Base-by-base conservation (phyloP, 805 yeast genomes). In the Saturnispora hagleri region DNA sequence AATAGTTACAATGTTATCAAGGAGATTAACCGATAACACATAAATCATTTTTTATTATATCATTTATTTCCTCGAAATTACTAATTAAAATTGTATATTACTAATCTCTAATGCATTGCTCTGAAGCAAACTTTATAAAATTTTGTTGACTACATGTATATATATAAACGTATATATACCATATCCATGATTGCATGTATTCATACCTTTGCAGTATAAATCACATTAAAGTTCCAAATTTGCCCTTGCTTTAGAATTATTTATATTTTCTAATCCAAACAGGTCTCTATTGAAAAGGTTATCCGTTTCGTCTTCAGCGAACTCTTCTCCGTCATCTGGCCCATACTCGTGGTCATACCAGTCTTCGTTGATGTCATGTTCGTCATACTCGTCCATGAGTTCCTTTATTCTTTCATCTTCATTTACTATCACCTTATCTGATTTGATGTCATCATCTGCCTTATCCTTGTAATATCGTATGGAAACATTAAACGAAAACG, bases 161-260 rank as follows among this genome's bases (percentile, higher is more conserved):
- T 35, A 5, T 20, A 20, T 20, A 20, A 20, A 20, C 20, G 20
- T 18, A 18, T 38, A 38, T 38, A 12, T 38, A 38, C 9, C 42
- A 38, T 24, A 38, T 38, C 42, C 42, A 18, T 38, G 42, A 5
- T 18, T 38, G 18, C 22, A 38, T 38, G 22, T 5, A 10, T 10
- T 31, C 5, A 10, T 13, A 31, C 34, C 34, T 13, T 10, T 18
- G 10, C 24, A 38, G 10, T 10, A n/a, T 5, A 18, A 38, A 26
- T 18, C 42, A 38, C 42, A 38, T 38, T 38, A 38, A 38, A 38
- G 22, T 12, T 48, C 80, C 60, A 80, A 68, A 55, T 82, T 81
- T 17, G 79, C 64, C 63, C 88, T 51, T 33, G 50, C 43, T 34
- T 60, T 65, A 33, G 62, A 66, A 47, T 62, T 67, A 55, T 64